phyloP scores from a whole-genome alignment of 345 rosid species.

The Salix suchowensis region DNA sequence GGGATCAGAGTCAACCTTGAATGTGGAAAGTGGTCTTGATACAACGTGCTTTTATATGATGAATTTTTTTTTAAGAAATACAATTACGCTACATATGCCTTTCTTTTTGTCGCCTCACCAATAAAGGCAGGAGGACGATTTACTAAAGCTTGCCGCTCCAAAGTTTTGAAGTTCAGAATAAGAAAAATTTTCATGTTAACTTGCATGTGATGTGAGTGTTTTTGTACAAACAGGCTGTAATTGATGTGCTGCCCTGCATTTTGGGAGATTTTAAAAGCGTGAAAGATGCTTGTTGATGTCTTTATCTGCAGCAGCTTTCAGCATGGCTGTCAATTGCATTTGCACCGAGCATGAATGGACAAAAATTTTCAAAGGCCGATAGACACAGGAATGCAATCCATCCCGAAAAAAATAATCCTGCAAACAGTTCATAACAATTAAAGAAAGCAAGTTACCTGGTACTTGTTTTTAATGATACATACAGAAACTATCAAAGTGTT shows the following conservation, averaged over 20 bases:
- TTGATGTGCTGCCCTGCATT: not conserved
- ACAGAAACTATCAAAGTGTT: too few species aligned
- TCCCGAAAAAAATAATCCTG: too few species aligned
- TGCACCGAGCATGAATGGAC: not conserved
- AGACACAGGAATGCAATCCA: too few species aligned
- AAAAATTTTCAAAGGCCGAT: too few species aligned
- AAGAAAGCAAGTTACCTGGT: too few species aligned
- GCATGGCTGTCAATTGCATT: not conserved
- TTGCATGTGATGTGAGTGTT: not conserved
- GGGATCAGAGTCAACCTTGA: not conserved
- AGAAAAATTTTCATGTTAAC: not conserved
- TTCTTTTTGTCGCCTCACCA: not conserved
- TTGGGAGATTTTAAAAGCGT: not conserved
- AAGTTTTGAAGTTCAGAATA: conserved; percentile 15
- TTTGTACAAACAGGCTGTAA: not conserved
- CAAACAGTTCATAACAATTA: too few species aligned
- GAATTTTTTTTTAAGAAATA: not conserved
- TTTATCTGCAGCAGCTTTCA: not conserved
- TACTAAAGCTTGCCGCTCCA: not conserved
- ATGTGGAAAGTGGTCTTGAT: not conserved
- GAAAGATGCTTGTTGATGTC: not conserved
- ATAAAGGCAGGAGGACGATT: not conserved
- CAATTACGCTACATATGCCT: not conserved
- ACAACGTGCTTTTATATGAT: not conserved
- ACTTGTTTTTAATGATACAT: too few species aligned